Base-by-base conservation (phyloP, 257 asterid genomes). In the Echites panduratus region DNA sequence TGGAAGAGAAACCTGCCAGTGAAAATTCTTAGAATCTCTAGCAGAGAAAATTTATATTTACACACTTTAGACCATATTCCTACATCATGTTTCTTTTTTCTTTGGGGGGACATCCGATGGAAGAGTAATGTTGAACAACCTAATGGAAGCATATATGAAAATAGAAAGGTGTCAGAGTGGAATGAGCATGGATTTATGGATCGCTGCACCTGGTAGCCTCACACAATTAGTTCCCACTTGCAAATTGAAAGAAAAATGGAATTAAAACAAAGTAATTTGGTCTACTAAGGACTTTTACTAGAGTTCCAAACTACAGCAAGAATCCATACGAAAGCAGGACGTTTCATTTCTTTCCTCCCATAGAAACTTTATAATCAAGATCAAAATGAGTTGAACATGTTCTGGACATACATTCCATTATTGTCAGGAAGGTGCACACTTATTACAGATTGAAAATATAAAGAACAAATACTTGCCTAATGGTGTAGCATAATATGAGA, bases 1-100 rank as follows among this genome's bases (percentile, higher is more conserved):
- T 85, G 84, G 91, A 89, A 80, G 68, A 92, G 89, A 75, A 83
- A 63, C 97, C 97, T 92, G 91, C 91, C 82, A 76, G 75, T 52
- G 63, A 22, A 57, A 56, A 56, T 72, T 27, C 20, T 45, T 38
- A 44, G 14, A 70, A 26, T 53, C 35, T 54, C 47, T n/a, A 19
- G 50, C 40, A 26, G 17, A 16, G 9, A 56, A 20, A 49, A 69
- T 40, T 44, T 13, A 48, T 26, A 71, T 35, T 59, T 47, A 44
- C 63, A 61, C 61, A 47, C 8, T 43, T 75, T 70, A 58, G 62
- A 32, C 41, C n/a, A 13, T 49, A 38, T 16, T 62, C 22, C 22
- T 40, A 11, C 7, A 49, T 38, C 49, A 0, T 16, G 19, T 13
- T 11, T 40, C 35, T 45, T n/a, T 53, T 3, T 52, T 3, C 7